phyloP scores from a whole-genome alignment of 2,329 filamentous ascomycete species.

The Dothidotthia symphoricarpi region DNA sequence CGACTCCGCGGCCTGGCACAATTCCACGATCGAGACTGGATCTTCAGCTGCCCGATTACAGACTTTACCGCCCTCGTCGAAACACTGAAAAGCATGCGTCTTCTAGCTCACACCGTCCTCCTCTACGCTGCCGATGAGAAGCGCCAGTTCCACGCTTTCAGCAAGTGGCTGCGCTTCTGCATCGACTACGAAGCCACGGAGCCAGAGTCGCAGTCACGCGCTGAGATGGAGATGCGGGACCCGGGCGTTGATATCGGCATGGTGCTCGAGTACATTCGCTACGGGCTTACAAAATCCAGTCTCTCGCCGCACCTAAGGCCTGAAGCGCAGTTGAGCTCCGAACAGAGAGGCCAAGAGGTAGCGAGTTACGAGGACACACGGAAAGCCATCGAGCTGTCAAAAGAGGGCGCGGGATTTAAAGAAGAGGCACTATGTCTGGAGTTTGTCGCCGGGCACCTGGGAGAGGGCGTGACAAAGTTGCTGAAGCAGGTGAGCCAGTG shows the following conservation, averaged over 20 bases:
- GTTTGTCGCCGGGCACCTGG: conserved; percentile 35
- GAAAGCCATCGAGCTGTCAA: conserved; percentile 37
- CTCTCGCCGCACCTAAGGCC: conserved; percentile 59
- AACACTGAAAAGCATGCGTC: conserved; percentile 69
- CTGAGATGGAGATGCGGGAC: conserved; percentile 77
- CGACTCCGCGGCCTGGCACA: conserved; percentile 79
- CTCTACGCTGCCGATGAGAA: conserved; percentile 72
- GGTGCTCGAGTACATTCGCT: conserved; percentile 74
- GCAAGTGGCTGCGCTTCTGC: conserved; percentile 77
- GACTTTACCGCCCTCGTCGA: conserved; percentile 56
- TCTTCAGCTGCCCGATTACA: conserved; percentile 52
- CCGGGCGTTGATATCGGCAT: conserved; percentile 70
- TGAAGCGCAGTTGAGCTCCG: conserved; percentile 37
- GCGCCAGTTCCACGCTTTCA: conserved; percentile 74
- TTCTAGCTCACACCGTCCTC: conserved; percentile 72
- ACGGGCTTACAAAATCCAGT: conserved; percentile 65
- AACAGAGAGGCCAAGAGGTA: conserved; percentile 4
- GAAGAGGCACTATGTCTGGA: conserved; percentile 43
- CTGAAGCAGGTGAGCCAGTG: conserved; percentile 45
- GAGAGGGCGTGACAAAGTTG: conserved; percentile 31
- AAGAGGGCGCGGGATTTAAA: conserved; percentile 46
- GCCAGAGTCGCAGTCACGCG: conserved; percentile 55
- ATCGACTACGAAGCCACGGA: conserved; percentile 74
- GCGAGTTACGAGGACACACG: conserved; percentile 34
- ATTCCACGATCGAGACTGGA: conserved; percentile 67